Percentiles rank a stretch among this genome's conserved stretches.
Evolutionary conservation across 106 monocot genomes (phyloP).

Genomic region (Xerophyta viscosa): DNA sequence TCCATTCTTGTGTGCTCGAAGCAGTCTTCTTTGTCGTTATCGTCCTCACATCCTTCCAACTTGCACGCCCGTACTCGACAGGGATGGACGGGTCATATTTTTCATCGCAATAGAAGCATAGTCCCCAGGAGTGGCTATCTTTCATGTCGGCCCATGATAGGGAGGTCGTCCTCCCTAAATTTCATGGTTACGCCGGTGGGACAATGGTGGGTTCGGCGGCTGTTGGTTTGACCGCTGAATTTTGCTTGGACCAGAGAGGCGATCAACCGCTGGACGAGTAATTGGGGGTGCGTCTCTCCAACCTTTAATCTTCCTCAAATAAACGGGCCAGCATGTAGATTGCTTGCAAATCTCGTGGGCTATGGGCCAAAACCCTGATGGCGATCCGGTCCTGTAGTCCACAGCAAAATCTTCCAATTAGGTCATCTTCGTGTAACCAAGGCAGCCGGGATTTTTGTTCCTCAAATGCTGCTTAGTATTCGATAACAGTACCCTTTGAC

Average conservation of each 20-base stretch:
- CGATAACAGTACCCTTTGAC: background rate
- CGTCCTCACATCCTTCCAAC: background rate
- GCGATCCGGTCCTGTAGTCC: background rate
- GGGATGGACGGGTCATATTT: background rate
- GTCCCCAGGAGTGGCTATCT: background rate
- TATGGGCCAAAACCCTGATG: background rate
- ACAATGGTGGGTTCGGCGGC: background rate
- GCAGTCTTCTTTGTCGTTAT: no score
- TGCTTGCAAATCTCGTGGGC: background rate
- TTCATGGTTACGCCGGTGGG: background rate
- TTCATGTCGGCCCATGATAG: background rate
- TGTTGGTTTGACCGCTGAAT: background rate
- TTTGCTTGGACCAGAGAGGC: background rate
- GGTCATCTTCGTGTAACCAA: background rate
- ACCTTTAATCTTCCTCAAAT: background rate
- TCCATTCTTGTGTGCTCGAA: background rate
- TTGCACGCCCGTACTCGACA: background rate
- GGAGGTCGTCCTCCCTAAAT: no score
- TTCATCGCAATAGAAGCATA: background rate
- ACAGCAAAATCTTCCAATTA: background rate
- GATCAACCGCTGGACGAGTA: background rate
- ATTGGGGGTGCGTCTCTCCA: background rate
- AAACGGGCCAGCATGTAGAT: background rate
- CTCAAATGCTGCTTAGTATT: background rate
- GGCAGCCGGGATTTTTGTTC: background rate